Base-by-base conservation (phyloP, 2,329 filamentous ascomycete genomes). In the Hypoxylon sp. region DNA sequence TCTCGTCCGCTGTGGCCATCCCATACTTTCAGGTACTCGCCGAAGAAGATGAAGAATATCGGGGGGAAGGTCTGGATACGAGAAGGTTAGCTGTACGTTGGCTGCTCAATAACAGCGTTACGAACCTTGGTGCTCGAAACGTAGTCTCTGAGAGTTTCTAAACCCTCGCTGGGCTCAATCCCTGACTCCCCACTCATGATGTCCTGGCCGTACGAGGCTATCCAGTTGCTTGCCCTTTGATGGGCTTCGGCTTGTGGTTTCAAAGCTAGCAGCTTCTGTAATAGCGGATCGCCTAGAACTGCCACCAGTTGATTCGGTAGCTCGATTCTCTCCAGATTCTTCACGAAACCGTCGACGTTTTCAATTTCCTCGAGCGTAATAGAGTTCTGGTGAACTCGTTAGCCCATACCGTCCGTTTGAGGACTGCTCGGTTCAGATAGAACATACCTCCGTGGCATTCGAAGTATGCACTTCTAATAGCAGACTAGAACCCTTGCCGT, bases 231-330 rank as follows among this genome's bases (percentile, higher is more conserved):
- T 38, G 86, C 78, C n/a, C 86, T 78, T 47, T 77, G 75, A 23
- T 78, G 74, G 10, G 79, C 79, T 45, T 80, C 77, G 13, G 77
- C 74, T 29, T 83, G 81, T 1, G 87, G 83, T 46, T 84, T 82
- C 24, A 90, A 75, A n/a, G 90, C 76, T 27, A 91, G 76, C 20
- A 94, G 79, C 69, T 94, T 95, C 71, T 94, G 91, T 1, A 94
- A 81, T 24, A 96, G 78, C 2, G 88, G 88, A 68, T 96, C 90
- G 1, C 83, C 84, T 11, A 96, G 77, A 3, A 90, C 86, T 4
- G 92, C 90, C 35, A 92, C 86, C 1, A 96, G 79, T 73, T 96
- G 92, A 62, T 90, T 92, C 0, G 92, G 92, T 35, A 92, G 77
- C 72, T 95, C 90, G 21, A 96, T 87, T 64, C 83, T 89, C 65